Conservation (phyloP, 1,284 basidiomycete genomes). For the Gymnopus androsaceus region DNA sequence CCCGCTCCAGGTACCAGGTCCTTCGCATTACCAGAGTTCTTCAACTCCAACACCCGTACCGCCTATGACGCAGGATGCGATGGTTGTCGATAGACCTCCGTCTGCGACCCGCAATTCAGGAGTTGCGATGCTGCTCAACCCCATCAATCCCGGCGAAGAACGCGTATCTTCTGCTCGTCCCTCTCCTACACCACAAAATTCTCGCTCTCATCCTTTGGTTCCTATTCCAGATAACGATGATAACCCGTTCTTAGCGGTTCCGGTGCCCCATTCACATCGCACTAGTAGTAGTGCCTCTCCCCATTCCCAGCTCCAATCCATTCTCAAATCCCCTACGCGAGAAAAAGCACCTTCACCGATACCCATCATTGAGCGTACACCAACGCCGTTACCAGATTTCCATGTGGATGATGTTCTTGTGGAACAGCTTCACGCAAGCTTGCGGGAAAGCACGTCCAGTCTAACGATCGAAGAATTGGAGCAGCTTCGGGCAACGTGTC, state of each 20-base stretch:
- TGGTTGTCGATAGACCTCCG: constrained; percentile 1
- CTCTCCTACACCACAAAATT: constrained; percentile 1
- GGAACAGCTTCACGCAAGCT: constrained; percentile 42
- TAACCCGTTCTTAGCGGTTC: constrained; percentile 2
- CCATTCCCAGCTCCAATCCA: neutral
- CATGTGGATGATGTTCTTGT: constrained; percentile 52
- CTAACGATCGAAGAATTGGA: constrained; percentile 90
- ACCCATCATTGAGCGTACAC: constrained; percentile 55
- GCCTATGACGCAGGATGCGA: neutral
- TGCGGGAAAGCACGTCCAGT: constrained; percentile 53
- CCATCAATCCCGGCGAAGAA: neutral
- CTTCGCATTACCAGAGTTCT: neutral
- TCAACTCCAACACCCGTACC: neutral
- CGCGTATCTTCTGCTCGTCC: neutral
- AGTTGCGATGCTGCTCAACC: constrained; percentile 10
- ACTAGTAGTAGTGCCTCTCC: neutral
- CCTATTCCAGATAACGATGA: neutral
- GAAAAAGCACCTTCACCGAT: constrained; percentile 29
- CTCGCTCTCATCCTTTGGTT: neutral
- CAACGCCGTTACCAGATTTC: constrained; percentile 70
- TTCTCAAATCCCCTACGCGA: constrained; percentile 29
- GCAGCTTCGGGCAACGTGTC: constrained; percentile 84
- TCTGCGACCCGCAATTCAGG: neutral
- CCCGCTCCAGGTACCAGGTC: neutral
- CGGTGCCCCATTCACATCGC: neutral